phyloP scores from a whole-genome alignment of 257 asterid genomes.

The Solanum tarijense region DNA sequence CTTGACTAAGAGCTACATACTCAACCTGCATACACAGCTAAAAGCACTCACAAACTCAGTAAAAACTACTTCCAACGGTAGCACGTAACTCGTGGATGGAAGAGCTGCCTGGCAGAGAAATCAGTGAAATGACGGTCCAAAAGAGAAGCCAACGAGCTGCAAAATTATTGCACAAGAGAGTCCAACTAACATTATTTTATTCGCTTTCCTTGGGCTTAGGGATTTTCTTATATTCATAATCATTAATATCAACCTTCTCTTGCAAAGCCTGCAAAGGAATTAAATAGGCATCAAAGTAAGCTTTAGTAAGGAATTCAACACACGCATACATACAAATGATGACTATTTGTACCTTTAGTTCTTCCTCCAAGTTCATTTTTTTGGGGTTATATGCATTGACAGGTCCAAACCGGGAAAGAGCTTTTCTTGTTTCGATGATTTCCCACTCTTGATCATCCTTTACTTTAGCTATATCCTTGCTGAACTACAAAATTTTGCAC shows the following conservation, averaged over 20 bases:
- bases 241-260: slow-evolving; percentile 63
- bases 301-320: neutral
- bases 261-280: slow-evolving; percentile 50
- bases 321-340: neutral
- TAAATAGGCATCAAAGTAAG: neutral
- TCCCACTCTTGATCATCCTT: slow-evolving; percentile 95
- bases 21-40: neutral
- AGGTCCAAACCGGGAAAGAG: slow-evolving; percentile 79
- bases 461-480: slow-evolving; percentile 91
- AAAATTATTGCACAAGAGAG: neutral
- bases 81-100: neutral
- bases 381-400: slow-evolving; percentile 71
- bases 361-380: slow-evolving; percentile 71
- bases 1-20: neutral
- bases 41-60: neutral
- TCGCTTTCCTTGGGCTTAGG: slow-evolving; percentile 52
- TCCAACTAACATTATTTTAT: slow-evolving; percentile 20
- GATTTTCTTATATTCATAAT: slow-evolving; percentile 79
- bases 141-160: neutral
- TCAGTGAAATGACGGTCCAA: neutral
- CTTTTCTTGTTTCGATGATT: slow-evolving; percentile 72
- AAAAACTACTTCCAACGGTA: neutral
- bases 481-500: slow-evolving; percentile 21
- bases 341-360: slow-evolving; percentile 51
- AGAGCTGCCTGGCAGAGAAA: neutral